phyloP scores from a whole-genome alignment of 139 green algal genomes.

The Trebouxia sp. region DNA sequence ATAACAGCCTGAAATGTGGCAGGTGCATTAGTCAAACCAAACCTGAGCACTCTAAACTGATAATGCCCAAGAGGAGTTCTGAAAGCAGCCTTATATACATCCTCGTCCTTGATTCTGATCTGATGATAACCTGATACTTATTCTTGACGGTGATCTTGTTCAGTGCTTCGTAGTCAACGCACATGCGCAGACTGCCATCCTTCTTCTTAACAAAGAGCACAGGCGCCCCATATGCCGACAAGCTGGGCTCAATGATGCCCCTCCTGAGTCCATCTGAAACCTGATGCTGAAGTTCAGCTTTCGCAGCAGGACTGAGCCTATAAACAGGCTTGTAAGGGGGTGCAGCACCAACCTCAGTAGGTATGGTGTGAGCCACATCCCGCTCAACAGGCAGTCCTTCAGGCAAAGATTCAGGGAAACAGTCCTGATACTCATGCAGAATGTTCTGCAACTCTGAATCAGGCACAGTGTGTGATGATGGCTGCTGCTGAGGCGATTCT shows the following conservation, averaged over 20 bases:
- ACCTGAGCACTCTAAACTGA: constrained; percentile 45
- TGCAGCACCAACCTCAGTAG: background rate
- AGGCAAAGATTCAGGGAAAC: constrained; percentile 17
- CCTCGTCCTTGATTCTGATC: constrained; percentile 32
- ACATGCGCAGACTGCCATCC: constrained; percentile 52
- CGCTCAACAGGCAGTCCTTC: constrained; percentile 12
- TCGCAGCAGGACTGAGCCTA: constrained; percentile 1
- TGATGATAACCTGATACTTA: constrained; percentile 46
- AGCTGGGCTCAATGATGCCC: constrained; percentile 35
- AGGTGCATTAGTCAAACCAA: constrained; percentile 56
- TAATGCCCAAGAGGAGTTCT: constrained; percentile 43
- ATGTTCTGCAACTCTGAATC: background rate
- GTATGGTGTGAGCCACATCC: background rate
- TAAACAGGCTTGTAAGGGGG: constrained; percentile 1
- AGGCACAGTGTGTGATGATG: constrained; percentile 13
- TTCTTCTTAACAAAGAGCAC: constrained; percentile 69
- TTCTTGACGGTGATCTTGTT: constrained; percentile 62
- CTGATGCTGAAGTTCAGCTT: constrained; percentile 7
- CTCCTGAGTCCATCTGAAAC: constrained; percentile 32
- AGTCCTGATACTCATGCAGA: background rate
- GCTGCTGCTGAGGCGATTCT: background rate
- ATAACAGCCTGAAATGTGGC: constrained; percentile 51
- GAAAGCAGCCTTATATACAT: constrained; percentile 39
- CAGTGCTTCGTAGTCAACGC: constrained; percentile 56
- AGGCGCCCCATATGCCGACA: constrained; percentile 50